These are phyloP conservation scores for Metschnikowia rubicola DNA, from an alignment of 805 yeast genomes.

Conservation along the genomic window DNA sequence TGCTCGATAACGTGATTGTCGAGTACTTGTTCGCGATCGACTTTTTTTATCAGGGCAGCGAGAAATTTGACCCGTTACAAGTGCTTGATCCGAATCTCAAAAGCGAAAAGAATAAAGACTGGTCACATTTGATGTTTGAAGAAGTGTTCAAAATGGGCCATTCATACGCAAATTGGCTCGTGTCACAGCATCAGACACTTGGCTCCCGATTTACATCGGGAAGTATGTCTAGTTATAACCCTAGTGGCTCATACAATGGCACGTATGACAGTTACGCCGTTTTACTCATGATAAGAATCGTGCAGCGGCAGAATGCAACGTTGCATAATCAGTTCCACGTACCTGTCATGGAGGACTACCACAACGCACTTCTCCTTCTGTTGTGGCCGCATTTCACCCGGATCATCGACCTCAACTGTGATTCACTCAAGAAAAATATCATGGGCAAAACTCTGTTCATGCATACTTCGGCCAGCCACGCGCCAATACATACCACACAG, in stretches of 20 bases:
- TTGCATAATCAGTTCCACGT: conserved; percentile 62
- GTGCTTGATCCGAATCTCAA: conserved; percentile 9
- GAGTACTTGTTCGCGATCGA: conserved; percentile 73
- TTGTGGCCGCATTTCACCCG: conserved; percentile 87
- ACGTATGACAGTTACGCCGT: conserved; percentile 74
- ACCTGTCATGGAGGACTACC: conserved; percentile 68
- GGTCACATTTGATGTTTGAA: conserved; percentile 38
- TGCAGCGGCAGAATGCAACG: conserved; percentile 61
- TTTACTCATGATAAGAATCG: conserved; percentile 66
- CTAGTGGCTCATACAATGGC: conserved; percentile 36
- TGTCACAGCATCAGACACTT: conserved; percentile 34
- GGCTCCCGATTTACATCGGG: conserved; percentile 19
- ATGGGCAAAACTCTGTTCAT: conserved; percentile 25
- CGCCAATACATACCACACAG: conserved; percentile 63
- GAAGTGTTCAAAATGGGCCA: conserved; percentile 39
- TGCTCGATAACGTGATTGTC: conserved; percentile 71
- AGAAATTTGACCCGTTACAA: conserved; percentile 27
- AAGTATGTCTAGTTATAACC: not conserved
- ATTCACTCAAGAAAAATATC: conserved; percentile 54
- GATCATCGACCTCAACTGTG: conserved; percentile 74
- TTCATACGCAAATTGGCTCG: conserved; percentile 46
- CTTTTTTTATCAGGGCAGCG: conserved; percentile 55
- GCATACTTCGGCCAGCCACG: conserved; percentile 21
- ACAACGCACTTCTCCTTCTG: conserved; percentile 58
- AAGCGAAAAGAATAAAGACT: conserved; percentile 18